Conservation (phyloP, 2,329 filamentous ascomycete genomes). For the Teratosphaeria pseudoeucalypti region DNA sequence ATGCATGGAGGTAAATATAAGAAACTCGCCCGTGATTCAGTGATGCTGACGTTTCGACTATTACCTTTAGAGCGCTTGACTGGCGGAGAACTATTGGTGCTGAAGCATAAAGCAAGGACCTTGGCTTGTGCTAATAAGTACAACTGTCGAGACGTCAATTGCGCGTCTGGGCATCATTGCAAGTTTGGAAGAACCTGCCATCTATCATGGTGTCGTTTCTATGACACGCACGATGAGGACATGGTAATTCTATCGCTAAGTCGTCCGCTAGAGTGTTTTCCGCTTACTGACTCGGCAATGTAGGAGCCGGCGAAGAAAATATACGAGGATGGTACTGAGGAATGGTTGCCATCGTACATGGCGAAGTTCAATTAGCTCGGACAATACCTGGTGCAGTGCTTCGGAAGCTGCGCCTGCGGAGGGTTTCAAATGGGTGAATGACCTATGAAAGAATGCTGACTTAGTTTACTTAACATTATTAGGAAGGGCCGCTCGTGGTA, state of each 20-base stretch:
- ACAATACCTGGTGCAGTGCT: too few species aligned
- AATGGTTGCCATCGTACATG: constrained; percentile 17
- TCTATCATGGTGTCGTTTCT: constrained; percentile 30
- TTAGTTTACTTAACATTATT: too few species aligned
- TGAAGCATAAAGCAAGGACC: constrained; percentile 34
- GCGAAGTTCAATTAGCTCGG: constrained; percentile 7
- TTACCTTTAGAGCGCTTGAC: constrained; percentile 28
- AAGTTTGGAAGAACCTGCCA: constrained; percentile 27
- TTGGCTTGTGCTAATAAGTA: constrained; percentile 27
- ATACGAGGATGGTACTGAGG: constrained; percentile 21
- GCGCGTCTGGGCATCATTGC: constrained; percentile 34
- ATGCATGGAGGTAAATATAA: constrained; percentile 12
- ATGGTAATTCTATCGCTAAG: constrained; percentile 14
- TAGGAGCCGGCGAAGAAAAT: constrained; percentile 18
- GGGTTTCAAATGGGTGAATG: too few species aligned
- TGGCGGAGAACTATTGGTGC: constrained; percentile 27
- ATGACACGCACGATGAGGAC: constrained; percentile 31
- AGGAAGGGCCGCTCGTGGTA: too few species aligned
- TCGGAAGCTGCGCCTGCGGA: too few species aligned
- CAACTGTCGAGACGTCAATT: constrained; percentile 32
- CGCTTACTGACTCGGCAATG: neutral
- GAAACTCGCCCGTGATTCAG: too few species aligned
- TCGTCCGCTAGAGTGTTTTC: neutral
- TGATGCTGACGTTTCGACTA: neutral
- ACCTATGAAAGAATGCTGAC: too few species aligned